These are phyloP conservation scores for Biscogniauxia mediterranea DNA, from an alignment of 2,329 filamentous ascomycete species.

Conservation along the genomic window DNA sequence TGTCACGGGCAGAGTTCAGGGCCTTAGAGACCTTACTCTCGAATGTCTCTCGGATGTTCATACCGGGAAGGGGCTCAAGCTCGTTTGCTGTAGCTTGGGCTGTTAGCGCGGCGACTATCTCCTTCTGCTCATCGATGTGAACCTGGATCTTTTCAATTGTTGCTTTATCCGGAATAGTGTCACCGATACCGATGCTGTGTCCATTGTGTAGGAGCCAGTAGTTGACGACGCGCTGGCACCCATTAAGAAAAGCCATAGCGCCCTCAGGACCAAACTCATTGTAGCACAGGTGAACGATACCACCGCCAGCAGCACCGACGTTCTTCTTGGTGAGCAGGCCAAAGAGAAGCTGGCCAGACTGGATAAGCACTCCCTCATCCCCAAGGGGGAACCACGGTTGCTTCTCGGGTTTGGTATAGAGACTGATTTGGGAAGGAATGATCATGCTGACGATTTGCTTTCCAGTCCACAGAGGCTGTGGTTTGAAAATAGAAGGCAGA, in stretches of 20 bases:
- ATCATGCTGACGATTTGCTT: conserved; percentile 97
- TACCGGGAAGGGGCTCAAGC: conserved; percentile 91
- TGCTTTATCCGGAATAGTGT: conserved; percentile 85
- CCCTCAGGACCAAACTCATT: conserved; percentile 87
- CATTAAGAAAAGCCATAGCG: conserved; percentile 94
- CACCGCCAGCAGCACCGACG: conserved; percentile 83
- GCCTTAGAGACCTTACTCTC: conserved; percentile 95
- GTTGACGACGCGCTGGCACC: conserved; percentile 88
- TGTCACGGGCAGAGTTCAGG: conserved; percentile 92
- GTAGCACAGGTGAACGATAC: conserved; percentile 93
- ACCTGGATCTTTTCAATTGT: conserved; percentile 84
- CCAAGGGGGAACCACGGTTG: conserved; percentile 57
- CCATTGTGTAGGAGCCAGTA: conserved; percentile 97
- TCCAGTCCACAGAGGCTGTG: conserved; percentile 90
- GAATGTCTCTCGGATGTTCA: conserved; percentile 98
- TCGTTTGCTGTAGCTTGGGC: conserved; percentile 77
- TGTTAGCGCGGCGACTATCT: conserved; percentile 74
- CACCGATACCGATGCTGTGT: conserved; percentile 97
- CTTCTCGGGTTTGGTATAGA: conserved; percentile 64
- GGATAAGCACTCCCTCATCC: conserved; percentile 79
- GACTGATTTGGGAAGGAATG: conserved; percentile 82
- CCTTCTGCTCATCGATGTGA: conserved; percentile 79
- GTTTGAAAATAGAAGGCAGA: conserved; percentile 89
- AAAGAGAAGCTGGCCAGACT: conserved; percentile 85
- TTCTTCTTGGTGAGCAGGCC: conserved; percentile 92